Base-by-base conservation (phyloP, 2,329 filamentous ascomycete species). In the Cladosporium velox region DNA sequence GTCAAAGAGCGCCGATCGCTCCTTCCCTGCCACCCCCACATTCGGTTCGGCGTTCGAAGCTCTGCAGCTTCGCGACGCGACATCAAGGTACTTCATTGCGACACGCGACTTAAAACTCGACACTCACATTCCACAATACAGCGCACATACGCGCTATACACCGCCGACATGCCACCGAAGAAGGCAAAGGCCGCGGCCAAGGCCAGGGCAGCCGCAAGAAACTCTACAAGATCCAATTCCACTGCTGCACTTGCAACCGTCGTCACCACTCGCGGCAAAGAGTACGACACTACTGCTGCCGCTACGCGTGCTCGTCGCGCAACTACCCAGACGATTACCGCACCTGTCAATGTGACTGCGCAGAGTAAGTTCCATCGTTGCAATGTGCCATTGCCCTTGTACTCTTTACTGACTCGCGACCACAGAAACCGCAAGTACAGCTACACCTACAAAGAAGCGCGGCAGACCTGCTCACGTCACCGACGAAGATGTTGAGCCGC, bases 201-300 rank as follows among this genome's bases (percentile, higher is more conserved):
- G 32, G 51, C 38, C 11, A 35, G 59, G 18, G 28, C 44, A 1
- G 47, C 7, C 14, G 21, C 47, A 24, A 65, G 52, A 21, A 64
- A 49, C n/a, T 41, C 63, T 34, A 47, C 64, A 14, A 57, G 35
- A 26, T 52, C 64, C 14, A 38, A 30, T n/a, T 59, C 65, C 26
- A 58, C 55, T 15, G 35, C 24, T n/a, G 63, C 61, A 49, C 68
- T 69, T 14, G 47, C 67, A 2, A 67, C 70, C 8, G 62, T 73
- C 47, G 72, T 72, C 1, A 68, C 68, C 24, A 70, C 64, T 28
- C 68, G 69, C 59, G 71, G 73, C 41, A 74, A 69, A 63, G 72
- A 71, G 24, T 60, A 68, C 58, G 70, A 72, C 34, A 70, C 71
- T 11, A 75, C 74, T 24, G 74, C 75, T 35, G 72, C 72, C 41